phyloP scores from a whole-genome alignment of 2,329 filamentous ascomycete genomes.

The Paracoccidioides brasiliensis region DNA sequence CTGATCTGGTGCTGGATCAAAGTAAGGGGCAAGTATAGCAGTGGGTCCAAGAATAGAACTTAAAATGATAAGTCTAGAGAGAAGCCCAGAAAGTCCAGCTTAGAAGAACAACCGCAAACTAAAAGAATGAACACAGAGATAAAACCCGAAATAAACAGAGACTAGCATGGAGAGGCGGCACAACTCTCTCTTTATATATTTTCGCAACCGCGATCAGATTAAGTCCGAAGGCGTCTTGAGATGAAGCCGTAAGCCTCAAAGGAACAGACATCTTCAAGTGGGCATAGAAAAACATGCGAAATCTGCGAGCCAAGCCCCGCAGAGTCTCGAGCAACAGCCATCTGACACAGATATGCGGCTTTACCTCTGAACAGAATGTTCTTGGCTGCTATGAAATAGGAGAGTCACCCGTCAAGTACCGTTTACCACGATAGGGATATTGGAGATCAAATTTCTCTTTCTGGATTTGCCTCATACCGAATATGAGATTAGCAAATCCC shows the following conservation, averaged over 20 bases:
- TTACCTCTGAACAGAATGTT: background rate
- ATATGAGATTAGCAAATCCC: background rate
- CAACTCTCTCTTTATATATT: background rate
- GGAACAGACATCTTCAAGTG: background rate
- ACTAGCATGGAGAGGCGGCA: background rate
- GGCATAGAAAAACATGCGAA: background rate
- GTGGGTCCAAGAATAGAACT: background rate
- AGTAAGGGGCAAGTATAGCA: background rate
- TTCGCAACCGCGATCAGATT: background rate
- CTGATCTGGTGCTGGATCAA: background rate
- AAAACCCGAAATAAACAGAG: background rate
- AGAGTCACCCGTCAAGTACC: background rate
- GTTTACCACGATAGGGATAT: background rate
- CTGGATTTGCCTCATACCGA: background rate
- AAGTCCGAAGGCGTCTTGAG: background rate
- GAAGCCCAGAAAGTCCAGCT: background rate
- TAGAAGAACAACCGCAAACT: background rate
- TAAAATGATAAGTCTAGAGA: background rate
- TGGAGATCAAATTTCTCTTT: background rate
- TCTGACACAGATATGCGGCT: background rate
- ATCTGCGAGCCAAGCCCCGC: background rate
- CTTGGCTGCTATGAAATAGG: background rate
- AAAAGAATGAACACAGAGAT: background rate
- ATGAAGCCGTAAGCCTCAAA: background rate
- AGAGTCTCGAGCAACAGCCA: background rate